These are phyloP conservation scores for Fusarium globosum DNA, from an alignment of 2,329 filamentous ascomycete species.

Conservation along the genomic window DNA sequence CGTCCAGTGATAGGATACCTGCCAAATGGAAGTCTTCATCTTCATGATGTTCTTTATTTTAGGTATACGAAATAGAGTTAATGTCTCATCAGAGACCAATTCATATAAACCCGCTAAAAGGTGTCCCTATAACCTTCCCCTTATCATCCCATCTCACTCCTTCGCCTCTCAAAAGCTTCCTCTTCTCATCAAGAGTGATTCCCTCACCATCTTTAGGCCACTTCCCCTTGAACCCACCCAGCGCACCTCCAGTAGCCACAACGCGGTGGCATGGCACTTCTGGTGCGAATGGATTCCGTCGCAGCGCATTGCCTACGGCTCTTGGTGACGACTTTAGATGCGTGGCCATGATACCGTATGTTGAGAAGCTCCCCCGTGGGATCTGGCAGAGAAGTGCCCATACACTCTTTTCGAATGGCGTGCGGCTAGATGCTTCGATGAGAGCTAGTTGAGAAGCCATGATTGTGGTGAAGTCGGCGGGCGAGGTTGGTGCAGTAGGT, in stretches of 20 bases:
- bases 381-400: slow-evolving; percentile 82
- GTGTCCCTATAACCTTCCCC: slow-evolving; percentile 69
- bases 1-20: slow-evolving; percentile 13
- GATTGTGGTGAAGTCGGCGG: slow-evolving; percentile 5
- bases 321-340: slow-evolving; percentile 77
- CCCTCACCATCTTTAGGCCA: slow-evolving; percentile 71
- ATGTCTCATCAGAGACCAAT: not conserved
- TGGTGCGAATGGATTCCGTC: slow-evolving; percentile 84
- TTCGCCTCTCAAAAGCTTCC: slow-evolving; percentile 68
- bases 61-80: not conserved
- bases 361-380: slow-evolving; percentile 78
- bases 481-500: not conserved
- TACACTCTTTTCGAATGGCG: slow-evolving; percentile 70
- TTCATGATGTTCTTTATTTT: not conserved
- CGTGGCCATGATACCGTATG: slow-evolving; percentile 78
- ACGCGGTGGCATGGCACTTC: slow-evolving; percentile 85
- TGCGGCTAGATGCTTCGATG: slow-evolving; percentile 58
- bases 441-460: slow-evolving; percentile 56
- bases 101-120: slow-evolving; percentile 50
- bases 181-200: slow-evolving; percentile 73
- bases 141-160: slow-evolving; percentile 72
- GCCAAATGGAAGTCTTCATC: not conserved
- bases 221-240: slow-evolving; percentile 78
- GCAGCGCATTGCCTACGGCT: slow-evolving; percentile 81
- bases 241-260: slow-evolving; percentile 75